Percentiles rank a stretch among this genome's conserved stretches.
Conservation (phyloP, 257 asterid genomes). For the Rubia yunnanensis region DNA sequence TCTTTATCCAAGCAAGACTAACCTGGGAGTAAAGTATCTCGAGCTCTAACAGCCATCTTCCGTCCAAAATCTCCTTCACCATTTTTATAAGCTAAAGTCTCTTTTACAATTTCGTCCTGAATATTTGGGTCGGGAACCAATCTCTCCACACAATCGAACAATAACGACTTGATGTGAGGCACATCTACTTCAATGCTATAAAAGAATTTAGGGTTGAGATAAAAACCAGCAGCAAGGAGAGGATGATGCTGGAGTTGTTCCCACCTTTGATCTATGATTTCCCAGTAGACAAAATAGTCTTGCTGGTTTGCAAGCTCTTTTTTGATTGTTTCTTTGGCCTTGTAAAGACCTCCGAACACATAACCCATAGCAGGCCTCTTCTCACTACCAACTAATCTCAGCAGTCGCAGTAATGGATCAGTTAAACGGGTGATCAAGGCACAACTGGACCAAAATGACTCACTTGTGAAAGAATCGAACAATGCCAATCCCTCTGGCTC, state of each 20-base stretch:
- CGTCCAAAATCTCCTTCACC: conserved; percentile 86
- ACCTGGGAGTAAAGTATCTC: conserved; percentile 83
- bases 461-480: conserved; percentile 44
- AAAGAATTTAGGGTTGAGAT: conserved; percentile 81
- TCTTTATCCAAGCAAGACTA: conserved; percentile 23
- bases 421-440: conserved; percentile 36
- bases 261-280: conserved; percentile 71
- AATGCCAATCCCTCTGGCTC: conserved; percentile 52
- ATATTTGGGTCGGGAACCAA: conserved; percentile 63
- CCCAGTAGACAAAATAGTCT: conserved; percentile 62
- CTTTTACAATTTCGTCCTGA: conserved; percentile 82
- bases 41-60: conserved; percentile 91
- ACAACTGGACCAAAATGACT: conserved; percentile 75
- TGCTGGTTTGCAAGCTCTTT: conserved; percentile 56
- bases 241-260: conserved; percentile 74
- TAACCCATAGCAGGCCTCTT: conserved; percentile 82
- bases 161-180: conserved; percentile 55
- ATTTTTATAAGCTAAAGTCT: conserved; percentile 62
- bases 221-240: conserved; percentile 84
- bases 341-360: conserved; percentile 70
- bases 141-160: conserved; percentile 80
- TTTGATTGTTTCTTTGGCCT: conserved; percentile 84
- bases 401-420: conserved; percentile 65
- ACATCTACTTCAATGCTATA: conserved; percentile 76
- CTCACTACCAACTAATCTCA: conserved; percentile 63